Conservation (phyloP, 1,284 basidiomycete genomes). For the Cryptococcus sp. region DNA sequence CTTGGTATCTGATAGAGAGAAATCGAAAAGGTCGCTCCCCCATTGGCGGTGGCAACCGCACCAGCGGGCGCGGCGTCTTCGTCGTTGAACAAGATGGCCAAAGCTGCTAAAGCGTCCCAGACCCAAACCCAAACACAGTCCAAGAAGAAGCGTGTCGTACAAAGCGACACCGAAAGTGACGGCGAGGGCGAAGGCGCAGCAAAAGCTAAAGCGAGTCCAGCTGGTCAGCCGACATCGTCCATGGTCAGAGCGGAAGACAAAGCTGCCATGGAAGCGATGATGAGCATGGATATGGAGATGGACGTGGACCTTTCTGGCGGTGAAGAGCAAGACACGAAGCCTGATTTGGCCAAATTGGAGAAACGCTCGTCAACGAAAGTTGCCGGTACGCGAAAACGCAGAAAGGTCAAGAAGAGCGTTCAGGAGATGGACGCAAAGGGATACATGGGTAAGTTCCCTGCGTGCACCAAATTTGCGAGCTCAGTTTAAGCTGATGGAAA, state of each 20-base stretch:
- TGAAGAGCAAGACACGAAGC: constrained; percentile 7
- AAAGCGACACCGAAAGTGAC: constrained; percentile 41
- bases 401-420: constrained; percentile 45
- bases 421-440: constrained; percentile 43
- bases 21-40: constrained; percentile 15
- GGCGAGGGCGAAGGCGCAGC: constrained; percentile 11
- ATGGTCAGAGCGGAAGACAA: constrained; percentile 40
- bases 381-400: constrained; percentile 2
- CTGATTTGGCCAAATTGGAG: background rate
- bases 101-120: background rate
- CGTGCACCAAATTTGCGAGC: background rate
- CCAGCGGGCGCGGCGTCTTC: background rate
- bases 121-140: constrained; percentile 6
- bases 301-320: constrained; percentile 27
- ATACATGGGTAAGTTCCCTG: constrained; percentile 41
- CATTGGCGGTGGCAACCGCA: background rate
- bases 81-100: constrained; percentile 2
- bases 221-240: constrained; percentile 34
- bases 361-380: no score
- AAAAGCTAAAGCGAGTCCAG: constrained; percentile 2
- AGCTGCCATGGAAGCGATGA: constrained; percentile 50
- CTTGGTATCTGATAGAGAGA: background rate
- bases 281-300: constrained; percentile 45
- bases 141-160: constrained; percentile 34
- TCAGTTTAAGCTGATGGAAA: background rate